Conservation (phyloP, 1,284 basidiomycete genomes). For the Ceratobasidium sp. region DNA sequence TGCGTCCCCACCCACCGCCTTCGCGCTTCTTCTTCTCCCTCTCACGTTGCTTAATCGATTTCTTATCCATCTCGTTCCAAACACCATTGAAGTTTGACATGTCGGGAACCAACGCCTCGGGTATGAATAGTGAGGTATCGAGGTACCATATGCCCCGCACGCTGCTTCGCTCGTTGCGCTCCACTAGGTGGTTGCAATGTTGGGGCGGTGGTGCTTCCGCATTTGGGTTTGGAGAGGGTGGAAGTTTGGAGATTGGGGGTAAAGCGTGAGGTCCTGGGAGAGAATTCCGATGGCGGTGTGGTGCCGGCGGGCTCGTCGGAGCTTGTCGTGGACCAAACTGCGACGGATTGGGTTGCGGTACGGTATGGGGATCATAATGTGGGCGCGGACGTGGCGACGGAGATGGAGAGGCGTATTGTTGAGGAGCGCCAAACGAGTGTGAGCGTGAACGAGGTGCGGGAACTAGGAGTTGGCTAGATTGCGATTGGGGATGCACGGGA, state of each 20-base stretch:
- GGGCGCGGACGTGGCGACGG: background rate
- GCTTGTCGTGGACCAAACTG: background rate
- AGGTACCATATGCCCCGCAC: slow-evolving; percentile 26
- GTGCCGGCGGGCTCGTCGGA: background rate
- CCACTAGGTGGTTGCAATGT: slow-evolving; percentile 26
- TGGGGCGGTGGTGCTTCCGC: background rate
- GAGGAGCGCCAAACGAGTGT: background rate
- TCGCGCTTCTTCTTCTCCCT: slow-evolving; percentile 36
- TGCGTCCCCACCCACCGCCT: slow-evolving; percentile 35
- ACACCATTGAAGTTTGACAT: slow-evolving; percentile 36
- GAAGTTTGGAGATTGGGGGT: background rate
- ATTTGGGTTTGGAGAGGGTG: slow-evolving; percentile 6
- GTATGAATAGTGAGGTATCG: slow-evolving; percentile 28
- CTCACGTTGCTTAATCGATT: slow-evolving; percentile 27
- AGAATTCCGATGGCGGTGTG: background rate
- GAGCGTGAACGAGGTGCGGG: background rate
- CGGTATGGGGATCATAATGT: background rate
- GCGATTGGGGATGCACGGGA: slow-evolving; percentile 13
- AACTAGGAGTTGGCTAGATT: background rate
- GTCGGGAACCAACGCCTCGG: slow-evolving; percentile 21
- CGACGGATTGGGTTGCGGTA: background rate
- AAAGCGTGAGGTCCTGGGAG: slow-evolving; percentile 1
- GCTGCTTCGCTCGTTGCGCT: slow-evolving; percentile 24
- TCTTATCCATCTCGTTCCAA: slow-evolving; percentile 47
- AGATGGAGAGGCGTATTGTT: background rate